These are phyloP conservation scores for Rhodamnia argentea DNA, from an alignment of 345 rosid genomes.

Conservation along the genomic window DNA sequence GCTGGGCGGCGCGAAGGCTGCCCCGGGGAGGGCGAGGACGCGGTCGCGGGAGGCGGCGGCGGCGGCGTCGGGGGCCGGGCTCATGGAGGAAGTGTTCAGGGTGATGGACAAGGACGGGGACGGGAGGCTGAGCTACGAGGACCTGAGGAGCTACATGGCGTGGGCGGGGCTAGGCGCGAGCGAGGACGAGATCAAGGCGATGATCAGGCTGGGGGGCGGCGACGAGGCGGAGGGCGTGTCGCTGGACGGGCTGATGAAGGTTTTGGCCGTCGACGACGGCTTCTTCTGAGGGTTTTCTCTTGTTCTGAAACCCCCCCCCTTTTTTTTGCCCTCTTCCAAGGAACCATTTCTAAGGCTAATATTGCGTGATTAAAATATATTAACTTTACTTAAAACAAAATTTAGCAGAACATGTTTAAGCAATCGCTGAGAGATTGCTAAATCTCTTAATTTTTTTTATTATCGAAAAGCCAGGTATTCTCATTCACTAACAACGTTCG, in stretches of 20 bases:
- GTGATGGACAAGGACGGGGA: slow-evolving; percentile 86
- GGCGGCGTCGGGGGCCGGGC: background rate
- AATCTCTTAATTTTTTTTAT: no score
- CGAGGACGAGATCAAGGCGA: slow-evolving; percentile 60
- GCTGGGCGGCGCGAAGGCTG: slow-evolving; percentile 40
- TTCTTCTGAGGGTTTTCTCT: background rate
- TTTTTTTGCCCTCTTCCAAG: background rate
- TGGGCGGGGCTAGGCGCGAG: slow-evolving; percentile 45
- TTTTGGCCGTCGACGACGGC: slow-evolving; percentile 26
- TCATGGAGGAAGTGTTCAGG: slow-evolving; percentile 46
- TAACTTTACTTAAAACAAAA: no score
- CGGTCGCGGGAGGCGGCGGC: slow-evolving; percentile 3
- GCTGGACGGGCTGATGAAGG: slow-evolving; percentile 42
- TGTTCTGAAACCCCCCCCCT: background rate
- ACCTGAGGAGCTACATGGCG: slow-evolving; percentile 59
- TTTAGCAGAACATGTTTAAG: background rate
- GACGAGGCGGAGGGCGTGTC: slow-evolving; percentile 39
- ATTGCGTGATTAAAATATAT: background rate
- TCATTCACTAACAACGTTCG: no score
- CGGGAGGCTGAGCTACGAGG: slow-evolving; percentile 54
- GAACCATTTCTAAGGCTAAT: background rate
- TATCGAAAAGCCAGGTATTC: no score
- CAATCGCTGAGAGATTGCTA: no score
- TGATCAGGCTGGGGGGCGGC: slow-evolving; percentile 57
- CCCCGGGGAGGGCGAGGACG: slow-evolving; percentile 67